Conservation (phyloP, 169 alveolate species). For the Eimeria praecox region DNA sequence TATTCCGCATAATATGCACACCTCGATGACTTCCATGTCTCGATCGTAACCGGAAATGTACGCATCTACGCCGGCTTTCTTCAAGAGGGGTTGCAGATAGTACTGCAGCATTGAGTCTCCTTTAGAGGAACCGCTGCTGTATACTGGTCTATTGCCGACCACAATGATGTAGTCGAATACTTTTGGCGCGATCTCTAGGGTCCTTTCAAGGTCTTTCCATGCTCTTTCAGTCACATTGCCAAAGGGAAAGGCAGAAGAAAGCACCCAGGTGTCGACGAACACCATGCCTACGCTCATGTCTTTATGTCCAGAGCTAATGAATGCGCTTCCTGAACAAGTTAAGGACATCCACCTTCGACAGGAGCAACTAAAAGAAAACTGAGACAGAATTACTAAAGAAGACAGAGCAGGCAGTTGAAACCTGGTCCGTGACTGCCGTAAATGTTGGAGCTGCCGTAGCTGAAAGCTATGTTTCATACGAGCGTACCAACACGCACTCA, state of each 20-base stretch:
- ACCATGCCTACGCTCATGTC: constrained; percentile 92
- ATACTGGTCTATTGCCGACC: constrained; percentile 94
- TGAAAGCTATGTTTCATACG: neutral
- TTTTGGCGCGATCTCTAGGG: constrained; percentile 92
- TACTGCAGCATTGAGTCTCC: constrained; percentile 92
- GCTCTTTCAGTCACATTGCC: constrained; percentile 90
- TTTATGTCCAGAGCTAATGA: constrained; percentile 83
- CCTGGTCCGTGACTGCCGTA: neutral
- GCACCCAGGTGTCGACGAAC: constrained; percentile 94
- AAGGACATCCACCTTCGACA: constrained; percentile 48
- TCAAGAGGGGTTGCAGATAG: constrained; percentile 90
- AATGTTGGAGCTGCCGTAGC: neutral
- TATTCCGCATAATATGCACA: neutral
- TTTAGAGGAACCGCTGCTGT: constrained; percentile 92
- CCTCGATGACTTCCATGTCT: constrained; percentile 90
- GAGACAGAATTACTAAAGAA: neutral
- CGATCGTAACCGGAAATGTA: constrained; percentile 94
- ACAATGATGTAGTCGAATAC: constrained; percentile 92
- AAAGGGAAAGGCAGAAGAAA: constrained; percentile 91
- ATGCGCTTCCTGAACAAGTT: constrained; percentile 77
- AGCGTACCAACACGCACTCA: neutral
- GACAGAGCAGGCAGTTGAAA: neutral
- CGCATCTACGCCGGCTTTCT: constrained; percentile 93
- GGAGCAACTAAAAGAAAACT: neutral
- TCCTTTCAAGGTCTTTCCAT: constrained; percentile 92